Percentiles rank a stretch among this genome's conserved stretches.
phyloP scores from a whole-genome alignment of 176 grass and related monocot species.

The Juncus inflexus region DNA sequence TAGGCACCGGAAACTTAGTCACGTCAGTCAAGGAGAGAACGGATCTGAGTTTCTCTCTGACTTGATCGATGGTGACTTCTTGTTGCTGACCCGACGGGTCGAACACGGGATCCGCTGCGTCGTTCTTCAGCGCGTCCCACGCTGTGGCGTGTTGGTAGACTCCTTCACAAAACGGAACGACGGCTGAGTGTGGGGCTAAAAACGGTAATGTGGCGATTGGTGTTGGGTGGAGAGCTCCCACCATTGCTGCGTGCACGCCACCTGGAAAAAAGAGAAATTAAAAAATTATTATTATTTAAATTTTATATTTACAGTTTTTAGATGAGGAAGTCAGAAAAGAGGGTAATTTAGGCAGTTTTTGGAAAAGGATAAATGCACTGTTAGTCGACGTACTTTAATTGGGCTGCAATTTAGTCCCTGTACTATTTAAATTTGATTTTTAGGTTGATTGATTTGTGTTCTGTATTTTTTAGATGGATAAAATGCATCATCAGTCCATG shows the following conservation, averaged over 20 bases:
- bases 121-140: slow-evolving; percentile 82
- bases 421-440: too few relatives aligned
- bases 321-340: too few relatives aligned
- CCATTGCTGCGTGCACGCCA: slow-evolving; percentile 96
- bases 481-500: too few relatives aligned
- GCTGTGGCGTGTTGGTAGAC: slow-evolving; percentile 72
- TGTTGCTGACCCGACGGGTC: background rate
- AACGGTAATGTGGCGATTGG: slow-evolving; percentile 93
- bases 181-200: slow-evolving; percentile 89
- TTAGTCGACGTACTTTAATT: too few relatives aligned
- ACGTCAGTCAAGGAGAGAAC: slow-evolving; percentile 88
- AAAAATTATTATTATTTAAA: background rate
- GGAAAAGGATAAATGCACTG: too few relatives aligned
- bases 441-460: too few relatives aligned
- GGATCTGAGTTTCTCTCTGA: slow-evolving; percentile 62
- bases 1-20: slow-evolving; percentile 72
- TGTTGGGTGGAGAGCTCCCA: slow-evolving; percentile 81
- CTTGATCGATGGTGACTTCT: slow-evolving; percentile 58
- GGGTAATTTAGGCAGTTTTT: too few relatives aligned
- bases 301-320: too few relatives aligned
- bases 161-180: slow-evolving; percentile 89
- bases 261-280: slow-evolving; percentile 39
- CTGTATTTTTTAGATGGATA: too few relatives aligned
- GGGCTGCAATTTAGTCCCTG: too few relatives aligned
- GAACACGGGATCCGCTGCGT: slow-evolving; percentile 45